Evolutionary conservation across 2,329 filamentous ascomycete genomes (phyloP).

Genomic region (Sarocladium strictum): DNA sequence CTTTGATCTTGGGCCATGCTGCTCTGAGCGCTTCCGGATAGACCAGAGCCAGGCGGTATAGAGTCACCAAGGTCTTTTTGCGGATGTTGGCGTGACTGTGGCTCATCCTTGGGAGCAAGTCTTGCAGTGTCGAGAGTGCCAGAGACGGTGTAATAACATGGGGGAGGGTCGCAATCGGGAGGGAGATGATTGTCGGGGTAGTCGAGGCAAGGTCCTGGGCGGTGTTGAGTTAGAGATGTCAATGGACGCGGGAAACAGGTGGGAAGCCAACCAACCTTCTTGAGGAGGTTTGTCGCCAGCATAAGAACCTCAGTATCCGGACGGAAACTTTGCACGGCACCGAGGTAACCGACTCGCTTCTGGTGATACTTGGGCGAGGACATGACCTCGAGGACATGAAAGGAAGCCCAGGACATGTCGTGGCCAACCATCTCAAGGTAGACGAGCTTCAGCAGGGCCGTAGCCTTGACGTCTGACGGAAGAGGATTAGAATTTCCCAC

Average conservation of each 20-base stretch:
- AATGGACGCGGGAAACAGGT: not conserved
- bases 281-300: slow-evolving; percentile 92
- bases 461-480: slow-evolving; percentile 79
- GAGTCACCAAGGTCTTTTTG: slow-evolving; percentile 92
- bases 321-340: slow-evolving; percentile 91
- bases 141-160: slow-evolving; percentile 91
- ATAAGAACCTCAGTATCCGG: slow-evolving; percentile 95
- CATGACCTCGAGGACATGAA: slow-evolving; percentile 99
- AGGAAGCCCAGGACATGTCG: slow-evolving; percentile 99
- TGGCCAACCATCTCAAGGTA: slow-evolving; percentile 99
- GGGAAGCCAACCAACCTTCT: slow-evolving; percentile 57
- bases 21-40: slow-evolving; percentile 90
- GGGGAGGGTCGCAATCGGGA: slow-evolving; percentile 85
- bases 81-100: slow-evolving; percentile 82
- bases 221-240: not conserved
- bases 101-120: slow-evolving; percentile 77
- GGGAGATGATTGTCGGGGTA: slow-evolving; percentile 68
- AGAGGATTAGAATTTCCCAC: not conserved
- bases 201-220: slow-evolving; percentile 65
- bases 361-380: slow-evolving; percentile 90
- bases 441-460: slow-evolving; percentile 87
- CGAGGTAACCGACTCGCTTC: slow-evolving; percentile 92
- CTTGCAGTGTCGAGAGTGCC: slow-evolving; percentile 80
- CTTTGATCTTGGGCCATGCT: slow-evolving; percentile 97
- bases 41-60: slow-evolving; percentile 90